A percentile compares a stretch with the other conserved stretches of the same genome.
Evolutionary conservation across 2,329 filamentous ascomycete genomes (phyloP).

Genomic region (Myotisia sp.): DNA sequence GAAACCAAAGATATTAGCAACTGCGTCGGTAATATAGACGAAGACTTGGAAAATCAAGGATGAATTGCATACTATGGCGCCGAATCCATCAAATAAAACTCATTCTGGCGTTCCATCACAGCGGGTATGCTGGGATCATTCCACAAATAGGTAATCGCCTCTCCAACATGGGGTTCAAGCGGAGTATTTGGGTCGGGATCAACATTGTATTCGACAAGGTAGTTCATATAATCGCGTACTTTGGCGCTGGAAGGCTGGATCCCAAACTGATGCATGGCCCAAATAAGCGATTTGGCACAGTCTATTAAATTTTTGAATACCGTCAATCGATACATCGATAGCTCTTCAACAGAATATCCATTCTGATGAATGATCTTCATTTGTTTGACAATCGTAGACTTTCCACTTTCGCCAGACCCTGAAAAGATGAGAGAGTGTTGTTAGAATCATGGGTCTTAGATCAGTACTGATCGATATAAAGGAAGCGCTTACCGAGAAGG

Average conservation of each 20-base stretch:
- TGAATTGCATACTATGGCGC: slow-evolving; percentile 68
- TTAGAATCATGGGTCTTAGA: slow-evolving; percentile 7
- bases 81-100: slow-evolving; percentile 99
- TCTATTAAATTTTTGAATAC: slow-evolving; percentile 98
- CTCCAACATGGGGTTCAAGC: slow-evolving; percentile 65
- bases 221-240: slow-evolving; percentile 62
- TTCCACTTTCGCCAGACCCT: slow-evolving; percentile 97
- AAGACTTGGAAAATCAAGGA: background rate
- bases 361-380: slow-evolving; percentile 99
- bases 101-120: slow-evolving; percentile 84
- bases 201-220: slow-evolving; percentile 72
- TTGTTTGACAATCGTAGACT: slow-evolving; percentile 98
- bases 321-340: slow-evolving; percentile 84
- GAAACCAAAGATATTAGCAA: too few relatives aligned
- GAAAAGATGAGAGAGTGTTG: slow-evolving; percentile 13
- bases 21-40: background rate
- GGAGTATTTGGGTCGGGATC: slow-evolving; percentile 79
- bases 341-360: slow-evolving; percentile 86
- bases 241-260: slow-evolving; percentile 60
- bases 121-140: slow-evolving; percentile 68
- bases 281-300: slow-evolving; percentile 85
- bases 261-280: slow-evolving; percentile 81
- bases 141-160: slow-evolving; percentile 79
- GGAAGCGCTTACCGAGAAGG: slow-evolving; percentile 59
- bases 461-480: background rate